These are phyloP conservation scores for Tricholoma matsutake DNA, from an alignment of 768 basidiomycete genomes.

Conservation along the genomic window DNA sequence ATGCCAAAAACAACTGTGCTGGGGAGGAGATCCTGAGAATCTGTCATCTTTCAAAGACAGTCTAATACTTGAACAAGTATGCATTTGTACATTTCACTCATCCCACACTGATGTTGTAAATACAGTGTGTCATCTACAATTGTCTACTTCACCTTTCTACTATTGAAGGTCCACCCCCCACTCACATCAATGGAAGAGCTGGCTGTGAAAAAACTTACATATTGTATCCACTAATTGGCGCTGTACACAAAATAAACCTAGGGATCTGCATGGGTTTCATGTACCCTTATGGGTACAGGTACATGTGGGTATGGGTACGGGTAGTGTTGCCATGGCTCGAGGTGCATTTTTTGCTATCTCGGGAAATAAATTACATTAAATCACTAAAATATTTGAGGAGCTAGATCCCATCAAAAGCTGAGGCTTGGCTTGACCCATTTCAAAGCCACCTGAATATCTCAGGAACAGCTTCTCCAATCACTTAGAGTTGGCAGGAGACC, in stretches of 20 bases:
- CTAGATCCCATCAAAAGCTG: too few relatives aligned
- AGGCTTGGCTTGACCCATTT: too few relatives aligned
- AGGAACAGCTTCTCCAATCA: too few relatives aligned
- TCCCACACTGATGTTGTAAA: not conserved
- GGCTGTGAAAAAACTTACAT: slow-evolving; percentile 41
- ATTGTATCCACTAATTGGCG: slow-evolving; percentile 30
- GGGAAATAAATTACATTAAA: too few relatives aligned
- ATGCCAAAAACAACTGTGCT: not conserved
- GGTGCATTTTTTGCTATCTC: too few relatives aligned
- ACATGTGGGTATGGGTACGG: too few relatives aligned
- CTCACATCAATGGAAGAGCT: slow-evolving; percentile 38
- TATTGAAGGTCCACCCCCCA: slow-evolving; percentile 10
- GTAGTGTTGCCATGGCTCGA: too few relatives aligned
- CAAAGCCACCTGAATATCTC: slow-evolving; percentile 35
- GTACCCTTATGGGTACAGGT: slow-evolving; percentile 34
- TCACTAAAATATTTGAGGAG: too few relatives aligned
- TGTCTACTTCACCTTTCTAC: not conserved
- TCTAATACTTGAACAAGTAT: slow-evolving; percentile 1
- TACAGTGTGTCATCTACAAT: slow-evolving; percentile 11
- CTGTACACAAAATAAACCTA: slow-evolving; percentile 20
- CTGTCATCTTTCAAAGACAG: not conserved
- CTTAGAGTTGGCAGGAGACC: too few relatives aligned
- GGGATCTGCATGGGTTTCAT: slow-evolving; percentile 33
- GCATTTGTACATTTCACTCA: slow-evolving; percentile 15
- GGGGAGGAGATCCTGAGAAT: not conserved